These are phyloP conservation scores for Schizonepeta tenuifolia DNA, from an alignment of 257 asterid genomes.

Conservation along the genomic window DNA sequence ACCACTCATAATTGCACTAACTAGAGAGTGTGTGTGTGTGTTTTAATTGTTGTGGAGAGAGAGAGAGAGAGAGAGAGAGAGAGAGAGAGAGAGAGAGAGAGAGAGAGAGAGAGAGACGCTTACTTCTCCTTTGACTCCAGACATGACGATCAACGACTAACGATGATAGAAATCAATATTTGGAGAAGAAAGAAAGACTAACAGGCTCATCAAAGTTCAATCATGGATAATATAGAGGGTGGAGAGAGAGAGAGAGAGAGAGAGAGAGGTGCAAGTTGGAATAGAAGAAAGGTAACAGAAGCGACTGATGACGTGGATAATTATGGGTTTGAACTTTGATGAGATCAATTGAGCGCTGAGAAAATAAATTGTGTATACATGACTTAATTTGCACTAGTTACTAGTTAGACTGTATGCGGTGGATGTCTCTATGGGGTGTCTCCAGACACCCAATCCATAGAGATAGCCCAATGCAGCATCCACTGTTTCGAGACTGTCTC, in stretches of 20 bases:
- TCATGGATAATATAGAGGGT: background rate
- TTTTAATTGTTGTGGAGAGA: background rate
- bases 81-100: background rate
- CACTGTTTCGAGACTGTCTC: too few species aligned
- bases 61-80: background rate
- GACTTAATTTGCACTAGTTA: background rate
- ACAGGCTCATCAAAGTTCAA: constrained; percentile 8
- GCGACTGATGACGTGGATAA: constrained; percentile 26
- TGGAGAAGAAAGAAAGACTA: constrained; percentile 5
- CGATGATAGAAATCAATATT: background rate
- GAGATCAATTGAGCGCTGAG: background rate
- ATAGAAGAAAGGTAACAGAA: constrained; percentile 14
- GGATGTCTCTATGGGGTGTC: too few species aligned
- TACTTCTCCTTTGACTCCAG: constrained; percentile 51
- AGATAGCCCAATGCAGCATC: too few species aligned
- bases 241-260: constrained; percentile 14
- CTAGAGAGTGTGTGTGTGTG: background rate
- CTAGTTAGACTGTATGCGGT: too few species aligned
- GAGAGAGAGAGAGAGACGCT: constrained; percentile 12
- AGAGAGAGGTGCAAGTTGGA: constrained; percentile 34
- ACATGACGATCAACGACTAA: constrained; percentile 26
- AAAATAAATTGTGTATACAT: background rate
- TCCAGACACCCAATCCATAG: too few species aligned
- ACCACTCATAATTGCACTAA: background rate
- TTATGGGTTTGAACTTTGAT: constrained; percentile 18